Conservation (phyloP, 495 filamentous ascomycete species). For the Jackrogersella minutella region DNA sequence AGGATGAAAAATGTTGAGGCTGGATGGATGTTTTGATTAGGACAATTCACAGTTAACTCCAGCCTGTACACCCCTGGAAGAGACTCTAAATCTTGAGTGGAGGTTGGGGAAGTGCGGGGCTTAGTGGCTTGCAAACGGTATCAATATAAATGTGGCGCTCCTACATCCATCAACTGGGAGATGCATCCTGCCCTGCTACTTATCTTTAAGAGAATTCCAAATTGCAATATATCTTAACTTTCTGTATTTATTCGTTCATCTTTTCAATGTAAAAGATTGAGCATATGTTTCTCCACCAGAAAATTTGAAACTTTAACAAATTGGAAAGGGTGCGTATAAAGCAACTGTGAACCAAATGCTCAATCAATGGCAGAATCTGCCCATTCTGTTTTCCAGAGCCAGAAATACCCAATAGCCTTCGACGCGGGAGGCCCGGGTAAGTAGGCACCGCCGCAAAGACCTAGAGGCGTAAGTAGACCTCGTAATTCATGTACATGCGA, state of each 20-base stretch:
- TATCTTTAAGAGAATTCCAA: too few relatives aligned
- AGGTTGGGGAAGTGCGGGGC: background rate
- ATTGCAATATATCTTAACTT: too few relatives aligned
- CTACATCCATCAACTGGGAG: too few relatives aligned
- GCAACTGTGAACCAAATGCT: background rate
- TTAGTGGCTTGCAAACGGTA: too few relatives aligned
- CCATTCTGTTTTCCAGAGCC: constrained; percentile 38
- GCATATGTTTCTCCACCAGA: too few relatives aligned
- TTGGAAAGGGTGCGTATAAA: background rate
- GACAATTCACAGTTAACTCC: too few relatives aligned
- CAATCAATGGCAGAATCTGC: background rate
- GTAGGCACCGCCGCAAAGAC: constrained; percentile 22
- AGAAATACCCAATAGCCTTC: constrained; percentile 24
- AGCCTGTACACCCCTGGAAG: background rate
- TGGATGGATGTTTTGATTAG: too few relatives aligned
- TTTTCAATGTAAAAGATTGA: too few relatives aligned
- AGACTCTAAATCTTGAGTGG: background rate
- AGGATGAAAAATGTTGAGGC: background rate
- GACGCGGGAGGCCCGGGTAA: background rate
- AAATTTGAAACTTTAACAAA: too few relatives aligned
- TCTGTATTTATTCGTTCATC: too few relatives aligned
- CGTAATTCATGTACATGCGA: background rate
- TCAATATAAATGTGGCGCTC: too few relatives aligned
- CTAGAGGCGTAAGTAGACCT: constrained; percentile 26
- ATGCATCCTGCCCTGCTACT: too few relatives aligned